Evolutionary conservation across 257 asterid genomes (phyloP), one percentile per base, ranked within the genome.

Genomic region (Solanum phureja): DNA sequence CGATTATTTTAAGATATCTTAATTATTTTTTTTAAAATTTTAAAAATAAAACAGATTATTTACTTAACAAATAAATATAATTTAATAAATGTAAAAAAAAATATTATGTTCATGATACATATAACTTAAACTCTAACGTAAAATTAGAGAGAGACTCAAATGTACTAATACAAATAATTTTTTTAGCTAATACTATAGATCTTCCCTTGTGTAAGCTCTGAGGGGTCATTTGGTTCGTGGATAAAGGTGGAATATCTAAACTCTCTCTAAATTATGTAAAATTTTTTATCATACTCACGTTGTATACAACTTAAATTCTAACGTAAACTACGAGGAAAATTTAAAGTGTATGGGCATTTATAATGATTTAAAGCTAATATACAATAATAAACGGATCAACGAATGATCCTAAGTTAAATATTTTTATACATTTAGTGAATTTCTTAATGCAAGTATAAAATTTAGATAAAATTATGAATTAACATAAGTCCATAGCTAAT

Each of bases 261-360:
- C 21, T 14, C 21, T 49, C 58, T 49, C 58, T 13, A 49, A 46
- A 44, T 8, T 38, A 38, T 38, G 11, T 38, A 38, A 38, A 2
- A 0, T 0, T 0, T 2, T 0, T n/a, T 4, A 62, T 62, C 4
- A 23, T 3, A 24, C 8, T 66, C 8, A 4, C 2, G 33, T 2
- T 24, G 19, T 66, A 24, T 24, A 66, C 6, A 66, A 66, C 3
- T 2, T 11, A 11, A 24, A 66, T 12, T 11, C 35, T 5, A 24
- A 66, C 4, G 1, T 24, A 14, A 27, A 64, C 33, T 66, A 7
- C 1, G 3, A 11, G 31, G 73, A 2, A 24, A 16, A 27, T 33
- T 31, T 71, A 31, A 14, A 16, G 3, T 31, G 2, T 33, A 31
- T 71, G 2, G 1, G 0, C 6, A 7, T 33, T 1, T 33, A 33